phyloP scores from a whole-genome alignment of 345 rosid genomes.

The Lumnitzera racemosa region DNA sequence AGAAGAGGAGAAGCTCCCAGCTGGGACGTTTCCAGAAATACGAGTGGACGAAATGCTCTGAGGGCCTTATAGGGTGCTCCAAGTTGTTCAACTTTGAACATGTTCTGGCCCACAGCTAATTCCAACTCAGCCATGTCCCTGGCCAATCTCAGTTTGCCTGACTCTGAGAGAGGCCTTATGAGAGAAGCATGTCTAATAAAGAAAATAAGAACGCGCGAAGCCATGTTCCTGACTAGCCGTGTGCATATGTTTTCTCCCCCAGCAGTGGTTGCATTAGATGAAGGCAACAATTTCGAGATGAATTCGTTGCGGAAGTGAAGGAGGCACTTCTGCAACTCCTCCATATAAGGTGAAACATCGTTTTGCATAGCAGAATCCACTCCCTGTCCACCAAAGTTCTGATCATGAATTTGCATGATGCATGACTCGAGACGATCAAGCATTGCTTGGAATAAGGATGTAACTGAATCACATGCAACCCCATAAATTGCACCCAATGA shows the following conservation, averaged over 20 bases:
- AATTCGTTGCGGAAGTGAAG: conserved; percentile 90
- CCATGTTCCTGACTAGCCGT: conserved; percentile 82
- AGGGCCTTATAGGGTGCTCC: conserved; percentile 95
- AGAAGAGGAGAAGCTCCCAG: conserved; percentile 76
- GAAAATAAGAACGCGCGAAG: conserved; percentile 78
- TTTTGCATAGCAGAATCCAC: conserved; percentile 83
- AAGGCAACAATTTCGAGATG: conserved; percentile 71
- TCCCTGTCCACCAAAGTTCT: conserved; percentile 63
- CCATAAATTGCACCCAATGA: conserved; percentile 68
- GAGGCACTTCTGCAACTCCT: conserved; percentile 78
- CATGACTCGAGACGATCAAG: conserved; percentile 83
- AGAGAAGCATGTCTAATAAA: conserved; percentile 91
- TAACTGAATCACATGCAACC: conserved; percentile 84
- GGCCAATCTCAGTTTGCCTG: conserved; percentile 95
- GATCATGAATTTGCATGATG: conserved; percentile 87
- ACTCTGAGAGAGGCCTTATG: conserved; percentile 93
- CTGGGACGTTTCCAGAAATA: conserved; percentile 89
- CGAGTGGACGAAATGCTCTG: conserved; percentile 84
- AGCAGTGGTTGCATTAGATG: conserved; percentile 40
- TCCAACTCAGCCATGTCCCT: conserved; percentile 99
- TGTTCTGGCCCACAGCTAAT: conserved; percentile 85
- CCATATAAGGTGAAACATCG: conserved; percentile 94
- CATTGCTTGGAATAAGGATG: conserved; percentile 90
- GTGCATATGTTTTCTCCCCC: conserved; percentile 87
- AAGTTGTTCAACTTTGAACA: conserved; percentile 96